Evolutionary conservation across 257 asterid species (phyloP).

Genomic region (Prunella vulgaris): DNA sequence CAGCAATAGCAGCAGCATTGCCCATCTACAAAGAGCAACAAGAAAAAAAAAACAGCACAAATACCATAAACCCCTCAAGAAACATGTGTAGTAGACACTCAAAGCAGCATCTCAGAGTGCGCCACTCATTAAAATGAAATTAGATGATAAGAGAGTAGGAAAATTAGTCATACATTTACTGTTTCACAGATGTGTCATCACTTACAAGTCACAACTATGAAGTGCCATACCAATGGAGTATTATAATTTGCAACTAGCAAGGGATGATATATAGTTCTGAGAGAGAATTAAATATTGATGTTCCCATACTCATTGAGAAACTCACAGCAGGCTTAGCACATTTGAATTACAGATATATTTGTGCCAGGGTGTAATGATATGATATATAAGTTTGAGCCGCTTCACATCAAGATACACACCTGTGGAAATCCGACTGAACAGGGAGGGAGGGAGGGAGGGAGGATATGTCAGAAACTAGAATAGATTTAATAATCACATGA

Average conservation of each 20-base stretch:
- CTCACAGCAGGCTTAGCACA: conserved; percentile 9
- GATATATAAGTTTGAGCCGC: conserved; percentile 15
- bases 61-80: conserved; percentile 1
- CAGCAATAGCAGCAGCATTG: conserved; percentile 91
- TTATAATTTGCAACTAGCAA: conserved; percentile 2
- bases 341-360: conserved; percentile 2
- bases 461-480: conserved; percentile 26
- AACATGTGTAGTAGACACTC: neutral
- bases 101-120: neutral
- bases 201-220: neutral
- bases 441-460: neutral
- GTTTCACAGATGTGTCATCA: too few relatives aligned
- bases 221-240: neutral
- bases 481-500: neutral
- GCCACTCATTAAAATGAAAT: neutral
- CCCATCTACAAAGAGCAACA: conserved; percentile 51
- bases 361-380: conserved; percentile 14
- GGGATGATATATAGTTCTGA: neutral
- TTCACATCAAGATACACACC: conserved; percentile 47
- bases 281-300: conserved; percentile 10
- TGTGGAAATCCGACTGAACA: conserved; percentile 83
- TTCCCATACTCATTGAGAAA: conserved; percentile 14
- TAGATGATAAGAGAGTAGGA: neutral
- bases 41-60: neutral
- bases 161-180: too few relatives aligned